A percentile compares a stretch with the other conserved stretches of the same genome.
Conservation (phyloP, 768 basidiomycete species). For the Xerocomellus amylosporus region DNA sequence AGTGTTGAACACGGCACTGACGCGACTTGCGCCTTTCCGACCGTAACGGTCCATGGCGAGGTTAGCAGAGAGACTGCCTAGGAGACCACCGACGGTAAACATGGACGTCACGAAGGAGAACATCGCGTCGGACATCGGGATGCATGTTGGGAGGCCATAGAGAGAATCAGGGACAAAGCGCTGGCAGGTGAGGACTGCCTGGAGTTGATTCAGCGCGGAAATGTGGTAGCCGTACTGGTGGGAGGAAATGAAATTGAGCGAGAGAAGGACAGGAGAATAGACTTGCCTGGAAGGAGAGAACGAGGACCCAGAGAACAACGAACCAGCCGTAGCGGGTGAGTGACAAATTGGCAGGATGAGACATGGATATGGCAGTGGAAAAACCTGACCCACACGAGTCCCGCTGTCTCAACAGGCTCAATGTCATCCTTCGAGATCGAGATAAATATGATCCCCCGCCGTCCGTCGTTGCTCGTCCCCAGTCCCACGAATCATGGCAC, state of each 20-base stretch:
- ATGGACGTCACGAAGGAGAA: slow-evolving; percentile 84
- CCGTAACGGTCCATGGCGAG: slow-evolving; percentile 68
- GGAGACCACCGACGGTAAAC: slow-evolving; percentile 85
- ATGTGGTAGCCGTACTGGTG: slow-evolving; percentile 88
- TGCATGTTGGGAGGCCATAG: slow-evolving; percentile 63
- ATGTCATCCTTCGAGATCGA: neutral
- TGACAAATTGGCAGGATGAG: slow-evolving; percentile 22
- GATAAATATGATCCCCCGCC: neutral
- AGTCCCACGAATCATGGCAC: slow-evolving; percentile 1
- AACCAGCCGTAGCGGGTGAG: slow-evolving; percentile 64
- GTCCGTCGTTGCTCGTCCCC: too few species aligned
- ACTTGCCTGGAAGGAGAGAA: slow-evolving; percentile 53
- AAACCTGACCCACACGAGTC: too few species aligned
- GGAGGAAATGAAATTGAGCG: neutral
- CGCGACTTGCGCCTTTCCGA: slow-evolving; percentile 60
- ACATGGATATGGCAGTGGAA: slow-evolving; percentile 6
- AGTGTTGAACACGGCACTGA: slow-evolving; percentile 54
- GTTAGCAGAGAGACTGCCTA: slow-evolving; percentile 71
- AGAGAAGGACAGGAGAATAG: neutral
- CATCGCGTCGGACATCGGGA: slow-evolving; percentile 69
- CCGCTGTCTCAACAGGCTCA: too few species aligned
- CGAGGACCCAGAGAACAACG: slow-evolving; percentile 66
- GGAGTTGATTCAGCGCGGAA: slow-evolving; percentile 86
- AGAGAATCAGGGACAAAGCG: slow-evolving; percentile 12
- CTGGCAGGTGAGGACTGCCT: slow-evolving; percentile 73